phyloP scores from a whole-genome alignment of 108 stramenopile genomes.

The Thalassiosira profunda region DNA sequence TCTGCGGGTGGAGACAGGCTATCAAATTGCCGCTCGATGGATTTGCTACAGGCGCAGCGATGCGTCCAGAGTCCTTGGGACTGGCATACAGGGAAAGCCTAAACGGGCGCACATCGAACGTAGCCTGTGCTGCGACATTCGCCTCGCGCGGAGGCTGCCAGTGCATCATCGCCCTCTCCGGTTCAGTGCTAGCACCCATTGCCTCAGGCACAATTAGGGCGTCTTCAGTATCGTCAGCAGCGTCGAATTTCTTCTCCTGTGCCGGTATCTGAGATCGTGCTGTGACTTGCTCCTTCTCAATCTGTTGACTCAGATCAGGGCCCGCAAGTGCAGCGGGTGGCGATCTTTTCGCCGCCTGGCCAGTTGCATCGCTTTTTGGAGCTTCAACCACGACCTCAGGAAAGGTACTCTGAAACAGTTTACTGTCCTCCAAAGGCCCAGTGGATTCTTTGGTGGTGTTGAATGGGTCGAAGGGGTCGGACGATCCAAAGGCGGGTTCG shows the following conservation, averaged over 20 bases:
- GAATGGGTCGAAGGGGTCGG: conserved; percentile 41
- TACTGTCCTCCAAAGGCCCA: too few species aligned
- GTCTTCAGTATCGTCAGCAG: not conserved
- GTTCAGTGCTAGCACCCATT: not conserved
- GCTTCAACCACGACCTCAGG: too few species aligned
- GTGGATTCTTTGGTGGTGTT: too few species aligned
- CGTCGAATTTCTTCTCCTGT: not conserved
- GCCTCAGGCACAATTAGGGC: not conserved
- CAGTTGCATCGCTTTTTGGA: too few species aligned
- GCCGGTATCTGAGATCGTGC: not conserved
- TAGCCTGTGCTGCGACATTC: conserved; percentile 9
- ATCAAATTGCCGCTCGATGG: conserved; percentile 80
- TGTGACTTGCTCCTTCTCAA: not conserved
- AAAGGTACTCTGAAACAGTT: too few species aligned
- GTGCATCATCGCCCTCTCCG: conserved; percentile 1
- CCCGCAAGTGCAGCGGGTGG: too few species aligned
- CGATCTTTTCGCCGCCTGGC: too few species aligned
- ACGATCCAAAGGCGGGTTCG: too few species aligned
- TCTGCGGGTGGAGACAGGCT: conserved; percentile 30
- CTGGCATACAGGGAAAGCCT: conserved; percentile 8
- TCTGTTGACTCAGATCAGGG: conserved; percentile 6
- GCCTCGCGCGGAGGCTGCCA: too few species aligned
- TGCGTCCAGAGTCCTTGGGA: not conserved
- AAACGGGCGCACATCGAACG: conserved; percentile 24
- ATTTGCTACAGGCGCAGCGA: conserved; percentile 56